These are phyloP conservation scores for Diaporthe sp. DNA, from an alignment of 2,329 filamentous ascomycete species.

Conservation along the genomic window DNA sequence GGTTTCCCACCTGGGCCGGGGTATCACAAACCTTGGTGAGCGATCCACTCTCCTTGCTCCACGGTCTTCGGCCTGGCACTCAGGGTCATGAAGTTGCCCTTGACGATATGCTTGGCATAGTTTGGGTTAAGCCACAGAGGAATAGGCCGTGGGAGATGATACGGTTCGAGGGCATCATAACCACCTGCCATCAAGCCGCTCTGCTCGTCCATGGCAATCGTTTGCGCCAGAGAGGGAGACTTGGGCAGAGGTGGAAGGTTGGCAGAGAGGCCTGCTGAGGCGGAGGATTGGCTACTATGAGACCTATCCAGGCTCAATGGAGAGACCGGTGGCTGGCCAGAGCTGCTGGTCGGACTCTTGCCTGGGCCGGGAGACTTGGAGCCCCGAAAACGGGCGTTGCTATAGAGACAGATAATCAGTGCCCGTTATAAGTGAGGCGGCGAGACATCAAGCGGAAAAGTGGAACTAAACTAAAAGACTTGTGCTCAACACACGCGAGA, in stretches of 20 bases:
- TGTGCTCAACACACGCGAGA: background rate
- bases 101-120: slow-evolving; percentile 89
- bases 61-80: slow-evolving; percentile 94
- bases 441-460: slow-evolving; percentile 30
- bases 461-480: slow-evolving; percentile 29
- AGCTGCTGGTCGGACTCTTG: slow-evolving; percentile 65
- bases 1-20: background rate
- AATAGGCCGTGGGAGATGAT: slow-evolving; percentile 75
- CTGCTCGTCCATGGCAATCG: slow-evolving; percentile 77
- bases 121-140: slow-evolving; percentile 82
- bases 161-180: slow-evolving; percentile 70
- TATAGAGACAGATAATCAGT: slow-evolving; percentile 47
- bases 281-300: slow-evolving; percentile 62
- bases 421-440: slow-evolving; percentile 25
- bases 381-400: slow-evolving; percentile 72
- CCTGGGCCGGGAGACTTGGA: slow-evolving; percentile 64
- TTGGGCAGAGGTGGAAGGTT: slow-evolving; percentile 73
- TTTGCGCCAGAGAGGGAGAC: slow-evolving; percentile 74
- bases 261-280: slow-evolving; percentile 65
- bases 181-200: slow-evolving; percentile 60
- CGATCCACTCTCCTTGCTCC: slow-evolving; percentile 95
- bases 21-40: slow-evolving; percentile 82
- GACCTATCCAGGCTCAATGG: slow-evolving; percentile 50
- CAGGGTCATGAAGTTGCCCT: slow-evolving; percentile 97
- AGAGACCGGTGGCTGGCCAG: slow-evolving; percentile 49